Percentiles rank a stretch among this genome's conserved stretches.
These are phyloP conservation scores for Colletotrichum lentis DNA, from an alignment of 2,329 filamentous ascomycete species.

Conservation along the genomic window DNA sequence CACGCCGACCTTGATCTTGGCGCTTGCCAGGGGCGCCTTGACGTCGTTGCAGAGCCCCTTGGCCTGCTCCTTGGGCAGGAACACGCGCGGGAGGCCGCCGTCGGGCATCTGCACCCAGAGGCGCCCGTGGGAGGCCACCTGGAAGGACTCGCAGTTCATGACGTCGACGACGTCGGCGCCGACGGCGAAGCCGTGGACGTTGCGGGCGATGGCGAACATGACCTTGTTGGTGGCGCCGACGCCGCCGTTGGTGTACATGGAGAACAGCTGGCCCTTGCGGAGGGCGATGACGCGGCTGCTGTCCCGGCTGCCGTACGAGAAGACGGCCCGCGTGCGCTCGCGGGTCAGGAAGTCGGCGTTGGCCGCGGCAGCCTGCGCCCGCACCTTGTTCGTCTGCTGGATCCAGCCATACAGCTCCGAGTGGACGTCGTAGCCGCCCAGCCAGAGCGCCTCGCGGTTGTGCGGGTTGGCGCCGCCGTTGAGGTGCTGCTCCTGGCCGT, in stretches of 20 bases:
- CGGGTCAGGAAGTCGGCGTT: constrained; percentile 28
- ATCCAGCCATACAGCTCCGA: constrained; percentile 60
- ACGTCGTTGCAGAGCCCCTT: constrained; percentile 32
- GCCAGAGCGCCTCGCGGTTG: constrained; percentile 67
- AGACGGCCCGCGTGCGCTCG: constrained; percentile 27
- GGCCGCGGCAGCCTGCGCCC: constrained; percentile 40
- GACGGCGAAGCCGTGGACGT: constrained; percentile 48
- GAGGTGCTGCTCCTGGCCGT: constrained; percentile 71
- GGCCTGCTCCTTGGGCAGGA: constrained; percentile 33
- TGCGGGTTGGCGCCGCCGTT: constrained; percentile 55
- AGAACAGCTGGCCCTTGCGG: constrained; percentile 37
- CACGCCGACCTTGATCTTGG: constrained; percentile 33
- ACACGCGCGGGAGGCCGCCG: constrained; percentile 31
- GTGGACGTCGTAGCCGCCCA: constrained; percentile 54
- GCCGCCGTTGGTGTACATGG: constrained; percentile 53
- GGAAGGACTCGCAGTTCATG: constrained; percentile 50
- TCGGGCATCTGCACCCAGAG: constrained; percentile 37
- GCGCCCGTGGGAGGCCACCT: constrained; percentile 27
- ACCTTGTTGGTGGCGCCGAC: constrained; percentile 44
- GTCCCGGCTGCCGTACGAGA: constrained; percentile 26
- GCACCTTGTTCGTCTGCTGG: constrained; percentile 58
- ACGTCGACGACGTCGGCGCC: constrained; percentile 51
- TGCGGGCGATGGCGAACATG: constrained; percentile 47
- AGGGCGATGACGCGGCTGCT: constrained; percentile 35
- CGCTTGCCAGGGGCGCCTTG: constrained; percentile 24